Base-by-base conservation (phyloP, 768 basidiomycete species). In the Leccinum imitatum region DNA sequence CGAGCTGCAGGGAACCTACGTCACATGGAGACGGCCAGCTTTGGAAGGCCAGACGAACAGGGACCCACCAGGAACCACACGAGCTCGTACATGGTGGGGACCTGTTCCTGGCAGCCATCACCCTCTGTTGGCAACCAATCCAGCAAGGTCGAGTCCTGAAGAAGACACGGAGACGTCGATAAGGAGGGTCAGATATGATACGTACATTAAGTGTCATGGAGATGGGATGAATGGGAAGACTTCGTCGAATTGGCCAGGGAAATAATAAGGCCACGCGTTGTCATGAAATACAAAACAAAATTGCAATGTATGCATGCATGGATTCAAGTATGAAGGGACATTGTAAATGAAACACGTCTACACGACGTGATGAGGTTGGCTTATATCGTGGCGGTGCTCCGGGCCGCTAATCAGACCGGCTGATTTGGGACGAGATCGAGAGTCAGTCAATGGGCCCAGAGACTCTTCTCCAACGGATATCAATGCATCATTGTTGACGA, bases 301-400 rank as follows among this genome's bases (percentile, higher is more conserved):
- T 59, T 53, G n/a, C 58, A 57, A 57, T 50, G 57, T 2, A 19
- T 53, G 31, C 1, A 19, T 44, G 39, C 41, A 25, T 52, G 19
- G 30, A 15, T n/a, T 5, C 44, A 46, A 46, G 33, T 19, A 47
- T 47, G 47, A 62, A 56, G 53, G 37, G 44, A 57, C 52, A 27
- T 47, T 33, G 17, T 47, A 15, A 11, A 58, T 39, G 8, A 19
- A 52, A 46, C 21, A 57, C 50, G 25, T 47, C 33, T 57, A 14
- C 57, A 55, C 25, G 63, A 58, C 48, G 55, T 15, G 53, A 46
- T 46, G 41, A n/a, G 19, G 60, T 33, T 33, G n/a, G 63, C 59
- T 6, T 46, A 46, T 46, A 2, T 13, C 67, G 61, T 57, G 66
- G 48, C 21, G 11, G 17, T 50, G 27, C 17, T 52, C 35, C 47